Percentiles rank a stretch among this genome's conserved stretches.
These are phyloP conservation scores for Albizia julibrissin DNA, from an alignment of 306 rosid species.

Conservation along the genomic window DNA sequence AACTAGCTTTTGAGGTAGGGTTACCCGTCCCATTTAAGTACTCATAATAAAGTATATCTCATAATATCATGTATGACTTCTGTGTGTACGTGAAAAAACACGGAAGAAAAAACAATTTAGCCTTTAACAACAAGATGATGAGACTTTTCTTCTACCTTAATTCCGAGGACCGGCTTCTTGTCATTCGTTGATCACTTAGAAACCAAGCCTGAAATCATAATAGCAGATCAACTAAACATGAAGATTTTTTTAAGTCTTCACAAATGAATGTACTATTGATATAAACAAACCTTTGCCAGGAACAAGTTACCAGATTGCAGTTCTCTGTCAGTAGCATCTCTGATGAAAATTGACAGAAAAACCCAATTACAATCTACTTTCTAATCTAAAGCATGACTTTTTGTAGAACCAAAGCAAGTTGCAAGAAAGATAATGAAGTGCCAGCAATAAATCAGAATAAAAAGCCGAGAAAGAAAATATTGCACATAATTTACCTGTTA, in stretches of 20 bases:
- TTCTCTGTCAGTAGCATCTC: conserved; percentile 75
- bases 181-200: conserved; percentile 83
- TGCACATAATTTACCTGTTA: conserved; percentile 50
- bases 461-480: not conserved
- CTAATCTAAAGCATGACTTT: not conserved
- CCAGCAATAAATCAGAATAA: not conserved
- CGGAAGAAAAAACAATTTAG: not conserved
- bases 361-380: conserved; percentile 23
- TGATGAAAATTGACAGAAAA: conserved; percentile 47
- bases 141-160: conserved; percentile 54
- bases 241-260: conserved; percentile 33
- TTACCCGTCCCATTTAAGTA: too few relatives aligned
- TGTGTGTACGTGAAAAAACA: not conserved
- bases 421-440: conserved; percentile 1
- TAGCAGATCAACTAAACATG: conserved; percentile 34
- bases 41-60: not conserved
- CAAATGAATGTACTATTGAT: conserved; percentile 8
- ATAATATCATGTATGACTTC: conserved; percentile 8
- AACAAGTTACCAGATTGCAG: conserved; percentile 64
- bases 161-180: conserved; percentile 97
- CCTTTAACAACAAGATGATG: not conserved
- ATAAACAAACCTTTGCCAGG: conserved; percentile 73
- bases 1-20: too few relatives aligned
- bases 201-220: conserved; percentile 84
- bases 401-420: not conserved